Evolutionary conservation across 257 asterid genomes (phyloP), one percentile per base, ranked within the genome.

Genomic region (Nicotiana noctiflora): DNA sequence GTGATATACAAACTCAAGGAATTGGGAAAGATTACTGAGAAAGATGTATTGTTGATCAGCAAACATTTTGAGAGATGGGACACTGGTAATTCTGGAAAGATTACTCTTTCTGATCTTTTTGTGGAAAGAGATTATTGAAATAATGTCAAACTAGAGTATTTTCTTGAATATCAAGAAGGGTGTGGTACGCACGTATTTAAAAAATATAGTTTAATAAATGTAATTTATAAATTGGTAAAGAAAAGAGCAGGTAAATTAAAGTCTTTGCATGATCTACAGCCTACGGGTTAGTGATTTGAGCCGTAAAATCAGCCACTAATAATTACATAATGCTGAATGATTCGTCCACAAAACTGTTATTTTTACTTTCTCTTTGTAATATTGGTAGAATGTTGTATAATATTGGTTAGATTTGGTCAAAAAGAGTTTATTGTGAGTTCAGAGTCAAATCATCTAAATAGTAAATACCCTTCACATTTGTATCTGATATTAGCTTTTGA

Each of bases 1-100:
- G 94, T 91, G 2, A 88, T 95, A 57, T 93, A 93, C 94, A 95
- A 95, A 91, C 91, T 95, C 29, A 95, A 95, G 90, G 95, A 92
- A 82, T 87, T 93, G 95, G 92, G 93, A 8, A 93, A 89, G 84
- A 85, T 92, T 60, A 82, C 90, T 0, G 97, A 95, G 70, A 90
- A 86, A 81, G 98, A 95, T 87, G 88, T 91, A 59, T 8, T 87
- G 81, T 85, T 74, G 85, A 89, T 95, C 32, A 90, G 96, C 75
- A 83, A 85, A 70, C 94, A 93, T 83, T 95, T 93, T 80, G 98
- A 93, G 53, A 92, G 91, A 52, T 85, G 93, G n/a, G 99, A 92
- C 85, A 56, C 86, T 8, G 97, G 94, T 29, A 91, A 93, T 82
- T 90, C 92, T 77, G 99, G 98, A 56, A 95, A 89, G 88, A 93